A percentile compares a stretch with the other conserved stretches of the same genome.
Evolutionary conservation across 2,329 filamentous ascomycete species (phyloP).

Genomic region (Fusarium secorum): DNA sequence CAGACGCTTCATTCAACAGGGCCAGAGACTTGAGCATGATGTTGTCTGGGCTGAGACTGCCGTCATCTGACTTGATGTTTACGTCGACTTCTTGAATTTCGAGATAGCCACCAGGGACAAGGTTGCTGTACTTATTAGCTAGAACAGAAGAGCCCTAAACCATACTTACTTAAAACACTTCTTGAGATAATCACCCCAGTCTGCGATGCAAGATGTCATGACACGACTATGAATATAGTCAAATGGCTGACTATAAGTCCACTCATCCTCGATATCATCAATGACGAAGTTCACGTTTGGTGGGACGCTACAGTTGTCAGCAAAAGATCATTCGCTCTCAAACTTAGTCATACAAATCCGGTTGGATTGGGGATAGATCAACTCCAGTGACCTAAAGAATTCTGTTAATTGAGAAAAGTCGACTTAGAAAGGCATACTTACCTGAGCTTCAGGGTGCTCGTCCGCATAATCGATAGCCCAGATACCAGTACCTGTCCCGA

Average conservation of each 20-base stretch:
- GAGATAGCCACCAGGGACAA: constrained; percentile 27
- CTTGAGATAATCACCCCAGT: constrained; percentile 4
- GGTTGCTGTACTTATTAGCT: constrained; percentile 16
- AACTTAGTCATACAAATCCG: not conserved
- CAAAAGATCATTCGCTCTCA: rapidly evolving
- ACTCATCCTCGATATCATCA: constrained; percentile 30
- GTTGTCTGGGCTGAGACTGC: constrained; percentile 28
- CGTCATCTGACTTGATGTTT: constrained; percentile 20
- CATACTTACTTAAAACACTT: constrained; percentile 10
- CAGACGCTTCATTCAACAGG: constrained; percentile 34
- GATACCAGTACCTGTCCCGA: constrained; percentile 34
- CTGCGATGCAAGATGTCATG: constrained; percentile 20
- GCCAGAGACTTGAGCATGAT: constrained; percentile 32
- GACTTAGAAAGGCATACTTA: rapidly evolving
- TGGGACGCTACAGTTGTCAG: constrained; percentile 2
- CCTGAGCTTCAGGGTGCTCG: constrained; percentile 21
- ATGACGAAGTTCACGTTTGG: constrained; percentile 21
- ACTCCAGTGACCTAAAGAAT: constrained; percentile 4
- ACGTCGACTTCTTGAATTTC: constrained; percentile 32
- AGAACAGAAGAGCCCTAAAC: rapidly evolving
- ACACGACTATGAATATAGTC: constrained; percentile 33
- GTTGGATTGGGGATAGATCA: constrained; percentile 31
- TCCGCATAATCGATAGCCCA: constrained; percentile 34
- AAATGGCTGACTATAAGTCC: constrained; percentile 13
- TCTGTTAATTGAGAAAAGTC: rapidly evolving